Conservation (phyloP, 2,329 filamentous ascomycete genomes). For the Fusarium nanum region DNA sequence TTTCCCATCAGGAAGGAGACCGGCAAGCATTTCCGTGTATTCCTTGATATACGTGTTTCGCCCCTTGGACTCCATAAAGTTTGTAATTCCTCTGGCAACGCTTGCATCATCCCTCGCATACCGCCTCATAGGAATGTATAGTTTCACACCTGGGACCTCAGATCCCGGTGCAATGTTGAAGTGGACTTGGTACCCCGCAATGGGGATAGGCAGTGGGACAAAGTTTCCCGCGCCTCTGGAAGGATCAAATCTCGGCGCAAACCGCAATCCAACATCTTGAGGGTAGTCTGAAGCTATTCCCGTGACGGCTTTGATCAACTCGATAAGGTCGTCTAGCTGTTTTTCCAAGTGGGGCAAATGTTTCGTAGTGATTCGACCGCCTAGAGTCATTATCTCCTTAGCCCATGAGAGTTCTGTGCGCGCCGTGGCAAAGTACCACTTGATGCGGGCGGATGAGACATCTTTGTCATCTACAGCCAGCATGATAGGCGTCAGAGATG, state of each 20-base stretch:
- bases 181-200: background rate
- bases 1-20: background rate
- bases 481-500: background rate
- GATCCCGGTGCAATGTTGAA: background rate
- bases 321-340: background rate
- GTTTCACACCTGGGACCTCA: background rate
- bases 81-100: background rate
- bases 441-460: background rate
- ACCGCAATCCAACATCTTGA: background rate
- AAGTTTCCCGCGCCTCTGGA: background rate
- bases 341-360: background rate
- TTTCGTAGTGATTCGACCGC: background rate
- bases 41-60: background rate
- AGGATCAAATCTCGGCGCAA: background rate
- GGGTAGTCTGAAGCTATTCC: background rate
- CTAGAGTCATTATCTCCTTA: background rate
- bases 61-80: background rate
- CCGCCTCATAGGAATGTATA: background rate
- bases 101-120: background rate
- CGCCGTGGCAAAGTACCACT: background rate
- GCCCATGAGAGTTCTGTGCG: background rate
- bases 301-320: background rate
- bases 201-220: background rate
- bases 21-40: background rate
- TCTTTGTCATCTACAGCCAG: constrained; percentile 1